A percentile compares a stretch with the other conserved stretches of the same genome.
These are phyloP conservation scores for Curvularia eragrostidis DNA, from an alignment of 2,329 filamentous ascomycete genomes.

Conservation along the genomic window DNA sequence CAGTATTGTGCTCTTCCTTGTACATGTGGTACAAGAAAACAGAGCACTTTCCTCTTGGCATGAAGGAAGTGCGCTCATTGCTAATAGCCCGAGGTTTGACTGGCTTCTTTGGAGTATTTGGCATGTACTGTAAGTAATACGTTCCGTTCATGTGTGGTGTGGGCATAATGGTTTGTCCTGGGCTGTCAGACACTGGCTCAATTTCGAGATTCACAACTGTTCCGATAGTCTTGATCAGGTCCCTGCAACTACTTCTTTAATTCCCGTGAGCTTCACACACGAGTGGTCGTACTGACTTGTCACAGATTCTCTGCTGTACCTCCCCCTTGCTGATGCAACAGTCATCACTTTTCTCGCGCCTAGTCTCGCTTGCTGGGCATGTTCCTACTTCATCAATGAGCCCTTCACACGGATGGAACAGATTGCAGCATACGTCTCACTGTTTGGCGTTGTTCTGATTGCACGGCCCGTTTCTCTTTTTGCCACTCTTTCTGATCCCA, in stretches of 20 bases:
- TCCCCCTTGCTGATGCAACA: conserved; percentile 85
- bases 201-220: not conserved
- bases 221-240: conserved; percentile 1
- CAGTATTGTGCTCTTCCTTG: conserved; percentile 66
- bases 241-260: conserved; percentile 3
- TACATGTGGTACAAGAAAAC: conserved; percentile 78
- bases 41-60: conserved; percentile 74
- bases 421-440: conserved; percentile 74
- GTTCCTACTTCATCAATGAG: conserved; percentile 76
- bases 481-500: conserved; percentile 35
- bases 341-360: conserved; percentile 89
- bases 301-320: conserved; percentile 71
- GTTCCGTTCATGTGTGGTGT: conserved; percentile 31
- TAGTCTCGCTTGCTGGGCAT: conserved; percentile 78
- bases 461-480: conserved; percentile 72
- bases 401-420: conserved; percentile 80
- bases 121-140: conserved; percentile 67
- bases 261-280: not conserved
- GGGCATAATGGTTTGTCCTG: conserved; percentile 9
- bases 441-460: conserved; percentile 83
- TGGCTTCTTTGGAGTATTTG: conserved; percentile 80
- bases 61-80: conserved; percentile 69
- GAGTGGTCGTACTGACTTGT: conserved; percentile 31
- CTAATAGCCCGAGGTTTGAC: conserved; percentile 71
- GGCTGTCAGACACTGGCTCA: conserved; percentile 1